Base-by-base conservation (phyloP, 2,329 filamentous ascomycete genomes). In the Colletotrichum tofieldiae region DNA sequence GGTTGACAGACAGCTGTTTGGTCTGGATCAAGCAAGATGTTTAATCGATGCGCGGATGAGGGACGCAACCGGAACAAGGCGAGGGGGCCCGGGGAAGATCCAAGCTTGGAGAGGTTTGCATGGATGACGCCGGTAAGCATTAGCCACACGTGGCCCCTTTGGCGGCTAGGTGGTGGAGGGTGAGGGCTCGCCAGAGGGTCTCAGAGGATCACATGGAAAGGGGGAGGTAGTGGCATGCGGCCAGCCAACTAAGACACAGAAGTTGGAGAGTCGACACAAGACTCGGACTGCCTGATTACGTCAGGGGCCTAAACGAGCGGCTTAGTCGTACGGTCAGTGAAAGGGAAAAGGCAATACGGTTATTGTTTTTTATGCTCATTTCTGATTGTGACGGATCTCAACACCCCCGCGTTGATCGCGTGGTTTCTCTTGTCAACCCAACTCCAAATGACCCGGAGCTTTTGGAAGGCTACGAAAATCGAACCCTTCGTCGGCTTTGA, bases 201-300 rank as follows among this genome's bases (percentile, higher is more conserved):
- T 70, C 59, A 60, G 59, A 70, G 49, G 37, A 72, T 69, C 65
- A 69, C 65, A 72, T 55, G 65, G 54, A 7, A 32, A 43, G 20
- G 23, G n/a, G 18, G 26, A 55, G 61, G 61, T 16, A 45, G 65
- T 65, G 65, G 60, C 70, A 72, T 70, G 70, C 70, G 59, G 51
- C 59, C 54, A 41, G 39, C 39, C 37, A 49, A 43, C 60, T 56
- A 45, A 72, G 70, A 72, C 70, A 70, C n/a, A 12, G 18, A 37
- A 29, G n/a, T 35, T 26, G 32, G 32, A 45, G 14, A 54, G 23
- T 35, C 26, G n/a, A 35, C 26, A n/a, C 37, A 58, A 37, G 41
- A 58, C 20, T 58, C 7, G 20, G 35, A 37, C 52, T 35, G 29
- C 8, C 41, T 45, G 35, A 45, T 55, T 55, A 59, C 47, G 60